Conservation (phyloP, 805 yeast species). For the Teunomyces barrocoloradensis region DNA sequence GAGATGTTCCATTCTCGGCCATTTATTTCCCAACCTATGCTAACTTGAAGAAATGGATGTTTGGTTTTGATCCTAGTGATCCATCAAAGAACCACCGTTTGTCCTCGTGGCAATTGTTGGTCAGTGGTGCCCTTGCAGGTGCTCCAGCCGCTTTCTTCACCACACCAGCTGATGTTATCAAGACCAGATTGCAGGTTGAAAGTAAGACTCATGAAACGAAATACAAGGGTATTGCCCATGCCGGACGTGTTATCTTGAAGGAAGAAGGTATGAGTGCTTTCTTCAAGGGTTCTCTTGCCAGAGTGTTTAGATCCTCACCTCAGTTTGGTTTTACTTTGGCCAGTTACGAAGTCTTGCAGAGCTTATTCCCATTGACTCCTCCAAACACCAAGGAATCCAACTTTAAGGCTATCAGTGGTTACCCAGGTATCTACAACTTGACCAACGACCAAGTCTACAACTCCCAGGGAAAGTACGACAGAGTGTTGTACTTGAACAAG, state of each 20-base stretch:
- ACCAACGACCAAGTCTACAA: slow-evolving; percentile 45
- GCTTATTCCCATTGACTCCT: slow-evolving; percentile 66
- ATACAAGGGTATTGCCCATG: slow-evolving; percentile 76
- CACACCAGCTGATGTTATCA: slow-evolving; percentile 95
- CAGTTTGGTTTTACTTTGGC: slow-evolving; percentile 98
- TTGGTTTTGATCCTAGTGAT: slow-evolving; percentile 75
- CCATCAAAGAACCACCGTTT: slow-evolving; percentile 52
- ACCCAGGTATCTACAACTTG: slow-evolving; percentile 45
- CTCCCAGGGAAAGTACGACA: slow-evolving; percentile 31
- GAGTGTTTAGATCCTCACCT: slow-evolving; percentile 93
- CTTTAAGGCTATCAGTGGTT: slow-evolving; percentile 43
- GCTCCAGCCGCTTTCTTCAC: slow-evolving; percentile 97
- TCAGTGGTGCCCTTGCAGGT: slow-evolving; percentile 94
- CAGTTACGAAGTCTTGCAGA: slow-evolving; percentile 90
- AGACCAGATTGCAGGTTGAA: slow-evolving; percentile 89
- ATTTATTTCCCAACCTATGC: slow-evolving; percentile 97
- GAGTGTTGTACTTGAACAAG: slow-evolving; percentile 36
- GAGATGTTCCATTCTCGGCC: slow-evolving; percentile 97
- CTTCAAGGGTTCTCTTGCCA: slow-evolving; percentile 95
- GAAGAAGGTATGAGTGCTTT: slow-evolving; percentile 87
- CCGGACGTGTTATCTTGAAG: slow-evolving; percentile 64
- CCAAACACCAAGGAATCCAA: slow-evolving; percentile 43
- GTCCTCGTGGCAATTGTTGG: slow-evolving; percentile 77
- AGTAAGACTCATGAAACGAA: slow-evolving; percentile 72
- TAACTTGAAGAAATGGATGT: slow-evolving; percentile 78